A percentile compares a stretch with the other conserved stretches of the same genome.
Conservation (phyloP, 1,284 basidiomycete genomes). For the Microbotryum scabiosae region DNA sequence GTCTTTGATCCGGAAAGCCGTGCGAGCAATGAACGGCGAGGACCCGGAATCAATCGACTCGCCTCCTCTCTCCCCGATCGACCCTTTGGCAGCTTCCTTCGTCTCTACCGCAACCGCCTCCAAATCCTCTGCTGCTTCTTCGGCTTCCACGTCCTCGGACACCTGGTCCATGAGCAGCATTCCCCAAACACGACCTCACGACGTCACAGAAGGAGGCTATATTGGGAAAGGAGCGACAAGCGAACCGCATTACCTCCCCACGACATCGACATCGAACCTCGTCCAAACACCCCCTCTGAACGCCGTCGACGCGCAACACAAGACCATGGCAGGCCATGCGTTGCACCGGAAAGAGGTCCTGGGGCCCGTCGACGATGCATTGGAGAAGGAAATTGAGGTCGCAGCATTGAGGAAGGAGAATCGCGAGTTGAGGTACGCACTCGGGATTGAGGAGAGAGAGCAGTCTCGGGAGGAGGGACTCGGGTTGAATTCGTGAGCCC, state of each 20-base stretch:
- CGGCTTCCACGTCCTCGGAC: background rate
- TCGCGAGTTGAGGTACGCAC: conserved; percentile 51
- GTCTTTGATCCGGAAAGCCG: conserved; percentile 59
- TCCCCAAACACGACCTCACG: background rate
- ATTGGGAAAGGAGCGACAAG: conserved; percentile 11
- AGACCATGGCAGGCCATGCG: conserved; percentile 9
- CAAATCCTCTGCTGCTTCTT: conserved; percentile 7
- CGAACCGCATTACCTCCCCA: conserved; percentile 19
- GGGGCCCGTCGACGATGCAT: conserved; percentile 59
- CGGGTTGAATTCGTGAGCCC: conserved; percentile 38
- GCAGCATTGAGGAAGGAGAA: conserved; percentile 71
- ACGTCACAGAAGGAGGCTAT: conserved; percentile 27
- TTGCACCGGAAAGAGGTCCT: conserved; percentile 34
- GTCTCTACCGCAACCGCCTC: conserved; percentile 5
- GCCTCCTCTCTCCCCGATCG: conserved; percentile 7
- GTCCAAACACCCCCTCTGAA: conserved; percentile 10
- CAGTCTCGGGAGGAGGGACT: background rate
- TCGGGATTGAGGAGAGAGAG: conserved; percentile 40
- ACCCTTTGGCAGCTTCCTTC: background rate
- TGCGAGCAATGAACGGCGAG: conserved; percentile 64
- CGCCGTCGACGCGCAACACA: background rate
- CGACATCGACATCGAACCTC: conserved; percentile 25
- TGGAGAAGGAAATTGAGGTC: conserved; percentile 76
- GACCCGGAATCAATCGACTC: conserved; percentile 38
- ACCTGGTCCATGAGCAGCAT: background rate